Base-by-base conservation (phyloP, 306 rosid genomes). In the Fagus sylvatica region DNA sequence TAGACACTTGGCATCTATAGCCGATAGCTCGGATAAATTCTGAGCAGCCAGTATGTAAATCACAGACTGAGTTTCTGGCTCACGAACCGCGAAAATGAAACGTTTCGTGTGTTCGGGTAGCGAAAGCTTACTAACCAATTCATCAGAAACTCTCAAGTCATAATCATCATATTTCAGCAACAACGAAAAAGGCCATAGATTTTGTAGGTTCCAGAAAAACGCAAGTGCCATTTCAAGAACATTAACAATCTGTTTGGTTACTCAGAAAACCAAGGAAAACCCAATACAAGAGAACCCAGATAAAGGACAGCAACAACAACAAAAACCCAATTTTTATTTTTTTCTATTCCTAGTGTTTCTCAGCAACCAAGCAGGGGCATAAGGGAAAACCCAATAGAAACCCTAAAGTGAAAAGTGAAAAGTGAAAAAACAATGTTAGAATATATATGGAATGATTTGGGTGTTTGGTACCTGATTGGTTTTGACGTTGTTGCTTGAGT, bases 11-110 rank as follows among this genome's bases (percentile, higher is more conserved):
- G 88, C 93, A 69, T 93, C 96, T 59, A 66, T 82, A 5, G 83
- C 91, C 2, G 98, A 91, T 71, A 89, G 83, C 79, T 93, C 84
- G 0, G 96, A 93, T 16, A 93, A 85, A 62, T 85, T 89, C 66
- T 91, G 68, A 55, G 91, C 65, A 9, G 96, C 91, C 39, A 93
- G 89, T 34, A 93, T 75, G 87, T 91, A 91, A 75, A 93, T 74
- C 3, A 89, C 74, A 53, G 96, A 89, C 70, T 69, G 83, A 11
- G 87, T 85, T 70, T 88, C 72, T 2, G 93, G 85, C 19, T 91
- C 90, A 43, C 83, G 85, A 32, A 91, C 37, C 0, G 96, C 96
- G 10, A 80, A 93, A 34, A 93, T 88, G 67, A 93, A 93, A 41
- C 88, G 89, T 69, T 93, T 93, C 0, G 96, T 89, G 40, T 78